Percentiles rank a stretch among this genome's conserved stretches.
Conservation (phyloP, 2,329 filamentous ascomycete genomes). For the Aspergillus aculeatinus region DNA sequence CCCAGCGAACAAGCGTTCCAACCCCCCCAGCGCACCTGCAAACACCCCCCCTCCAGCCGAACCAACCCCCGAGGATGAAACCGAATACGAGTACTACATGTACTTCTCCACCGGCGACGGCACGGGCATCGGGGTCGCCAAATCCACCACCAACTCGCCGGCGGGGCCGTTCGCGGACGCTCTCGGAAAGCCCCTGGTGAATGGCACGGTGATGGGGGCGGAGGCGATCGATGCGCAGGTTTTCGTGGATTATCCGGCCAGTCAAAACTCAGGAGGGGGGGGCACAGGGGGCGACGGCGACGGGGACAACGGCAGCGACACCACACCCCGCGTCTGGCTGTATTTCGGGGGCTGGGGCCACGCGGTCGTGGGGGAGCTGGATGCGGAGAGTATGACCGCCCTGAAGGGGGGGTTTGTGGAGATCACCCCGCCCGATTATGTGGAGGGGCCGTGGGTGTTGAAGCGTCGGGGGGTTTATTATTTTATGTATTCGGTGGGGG, state of each 20-base stretch:
- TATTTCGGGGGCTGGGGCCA: slow-evolving; percentile 49
- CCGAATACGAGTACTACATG: slow-evolving; percentile 48
- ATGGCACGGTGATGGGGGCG: slow-evolving; percentile 47
- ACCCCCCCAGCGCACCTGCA: too few species aligned
- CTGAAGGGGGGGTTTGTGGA: slow-evolving; percentile 47
- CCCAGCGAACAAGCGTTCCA: too few species aligned
- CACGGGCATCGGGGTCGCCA: slow-evolving; percentile 47
- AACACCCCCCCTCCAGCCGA: background rate
- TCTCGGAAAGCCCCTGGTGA: slow-evolving; percentile 45
- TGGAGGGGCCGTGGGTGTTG: slow-evolving; percentile 48
- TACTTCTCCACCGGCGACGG: slow-evolving; percentile 54
- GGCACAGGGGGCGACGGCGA: slow-evolving; percentile 29
- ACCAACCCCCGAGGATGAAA: background rate
- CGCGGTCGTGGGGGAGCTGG: slow-evolving; percentile 45
- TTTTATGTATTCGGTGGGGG: slow-evolving; percentile 49
- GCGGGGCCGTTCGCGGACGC: slow-evolving; percentile 46
- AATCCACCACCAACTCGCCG: slow-evolving; percentile 31
- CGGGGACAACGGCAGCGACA: slow-evolving; percentile 17
- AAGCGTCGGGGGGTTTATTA: slow-evolving; percentile 46
- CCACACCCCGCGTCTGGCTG: slow-evolving; percentile 38
- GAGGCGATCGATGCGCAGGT: slow-evolving; percentile 51
- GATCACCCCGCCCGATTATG: slow-evolving; percentile 50
- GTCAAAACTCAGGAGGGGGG: too few species aligned
- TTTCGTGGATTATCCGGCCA: slow-evolving; percentile 36
- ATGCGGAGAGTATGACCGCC: slow-evolving; percentile 44